These are phyloP conservation scores for Macrocystidia cucumis DNA, from an alignment of 1,284 basidiomycete genomes.

Conservation along the genomic window DNA sequence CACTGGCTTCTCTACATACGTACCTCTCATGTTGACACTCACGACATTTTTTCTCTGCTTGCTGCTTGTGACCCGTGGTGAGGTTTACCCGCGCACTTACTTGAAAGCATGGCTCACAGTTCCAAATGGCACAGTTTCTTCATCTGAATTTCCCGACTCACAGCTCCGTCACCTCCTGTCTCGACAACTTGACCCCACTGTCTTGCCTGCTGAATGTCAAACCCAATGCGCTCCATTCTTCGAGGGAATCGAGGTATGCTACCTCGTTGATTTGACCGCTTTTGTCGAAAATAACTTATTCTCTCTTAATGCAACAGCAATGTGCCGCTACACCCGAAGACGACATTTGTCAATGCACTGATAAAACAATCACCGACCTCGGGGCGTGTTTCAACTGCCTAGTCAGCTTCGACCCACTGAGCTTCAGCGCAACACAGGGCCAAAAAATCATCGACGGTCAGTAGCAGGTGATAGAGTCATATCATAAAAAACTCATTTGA, in stretches of 20 bases:
- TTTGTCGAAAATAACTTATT: not conserved
- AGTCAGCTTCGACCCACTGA: conserved; percentile 7
- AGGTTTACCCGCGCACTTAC: no score
- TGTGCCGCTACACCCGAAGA: conserved; percentile 4
- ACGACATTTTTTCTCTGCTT: no score
- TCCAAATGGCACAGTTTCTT: no score
- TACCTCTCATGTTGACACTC: no score
- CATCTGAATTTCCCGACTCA: no score
- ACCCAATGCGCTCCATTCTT: conserved; percentile 8
- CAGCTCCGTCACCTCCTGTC: conserved; percentile 9
- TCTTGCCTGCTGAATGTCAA: conserved; percentile 10
- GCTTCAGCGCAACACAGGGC: not conserved
- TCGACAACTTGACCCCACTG: conserved; percentile 11
- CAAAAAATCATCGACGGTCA: conserved; percentile 11
- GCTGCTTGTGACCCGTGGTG: no score
- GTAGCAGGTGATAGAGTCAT: no score
- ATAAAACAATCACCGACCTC: conserved; percentile 5
- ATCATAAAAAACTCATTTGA: no score
- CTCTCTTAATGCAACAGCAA: conserved; percentile 1
- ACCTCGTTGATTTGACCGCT: not conserved
- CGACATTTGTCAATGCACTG: conserved; percentile 9
- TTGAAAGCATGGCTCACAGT: no score
- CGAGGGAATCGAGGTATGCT: conserved; percentile 7
- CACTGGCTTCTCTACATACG: no score
- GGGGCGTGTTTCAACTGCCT: conserved; percentile 13